Evolutionary conservation across 495 filamentous ascomycete species (phyloP), one percentile per base, ranked within the genome.

Genomic region (Collariella sp.): DNA sequence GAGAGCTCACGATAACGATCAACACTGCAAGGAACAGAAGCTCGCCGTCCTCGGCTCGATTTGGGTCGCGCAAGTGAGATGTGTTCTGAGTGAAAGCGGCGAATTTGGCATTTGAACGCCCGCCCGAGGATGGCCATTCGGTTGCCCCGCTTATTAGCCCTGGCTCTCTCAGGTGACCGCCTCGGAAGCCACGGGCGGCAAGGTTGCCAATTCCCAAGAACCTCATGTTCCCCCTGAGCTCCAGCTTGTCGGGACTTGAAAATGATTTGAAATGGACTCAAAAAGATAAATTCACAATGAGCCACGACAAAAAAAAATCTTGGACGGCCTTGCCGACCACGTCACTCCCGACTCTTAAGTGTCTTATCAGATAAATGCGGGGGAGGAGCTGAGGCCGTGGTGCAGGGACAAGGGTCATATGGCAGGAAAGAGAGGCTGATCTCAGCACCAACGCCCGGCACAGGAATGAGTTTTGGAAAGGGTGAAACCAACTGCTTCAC

Each of bases 361-460:
- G 46, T 19, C 33, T 50, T 50, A 39, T 50, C 46, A 35, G 19
- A 9, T 13, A 50, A 50, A 50, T 50, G 46, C 46, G 31, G 46
- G 46, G 46, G 46, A 39, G 46, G 15, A 18, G 6, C 15, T 39
- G 36, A 38, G 43, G 29, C 46, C n/a, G 26, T 35, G n/a, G 12
- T 16, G 46, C 46, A 50, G 19, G 46, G 46, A 35, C 15, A 7
- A n/a, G 33, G 20, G 3, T 22, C 7, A 7, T 15, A 20, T 51
- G 48, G 23, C 36, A 16, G n/a, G 50, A 11, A 7, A 7, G 16
- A 42, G n/a, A 34, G 4, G n/a, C 3, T 18, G n/a, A 4, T 5
- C 11, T 5, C 6, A 12, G 5, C 5, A 29, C 3, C 7, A n/a
- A 26, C 4, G 22, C 31, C 29, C 20, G 41, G 41, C 36, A 7